phyloP scores from a whole-genome alignment of 2,329 filamentous ascomycete species.

The Pseudogymnoascus sp. region DNA sequence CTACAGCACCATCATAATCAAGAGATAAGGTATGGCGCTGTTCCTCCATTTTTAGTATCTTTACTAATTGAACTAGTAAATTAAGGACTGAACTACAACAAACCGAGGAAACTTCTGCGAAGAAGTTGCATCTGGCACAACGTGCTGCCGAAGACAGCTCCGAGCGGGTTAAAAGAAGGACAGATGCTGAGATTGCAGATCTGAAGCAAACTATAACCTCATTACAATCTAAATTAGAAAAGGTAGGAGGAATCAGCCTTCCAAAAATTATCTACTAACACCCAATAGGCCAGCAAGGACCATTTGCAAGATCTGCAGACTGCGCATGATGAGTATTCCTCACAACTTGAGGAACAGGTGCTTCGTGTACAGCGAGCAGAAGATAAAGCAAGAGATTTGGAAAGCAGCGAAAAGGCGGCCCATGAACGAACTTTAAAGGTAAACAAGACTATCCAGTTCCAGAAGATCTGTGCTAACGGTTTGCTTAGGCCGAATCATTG shows the following conservation, averaged over 20 bases:
- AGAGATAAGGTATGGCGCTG: constrained; percentile 44
- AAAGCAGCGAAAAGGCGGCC: constrained; percentile 22
- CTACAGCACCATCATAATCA: constrained; percentile 63
- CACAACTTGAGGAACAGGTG: constrained; percentile 29
- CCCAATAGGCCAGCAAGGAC: constrained; percentile 46
- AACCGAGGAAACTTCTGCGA: constrained; percentile 27
- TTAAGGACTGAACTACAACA: constrained; percentile 30
- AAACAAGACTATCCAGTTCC: constrained; percentile 11
- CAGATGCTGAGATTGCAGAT: constrained; percentile 56
- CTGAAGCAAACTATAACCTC: constrained; percentile 51
- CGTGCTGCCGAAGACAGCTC: constrained; percentile 42
- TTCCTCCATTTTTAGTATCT: background rate
- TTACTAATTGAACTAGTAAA: constrained; percentile 20
- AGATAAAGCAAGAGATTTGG: constrained; percentile 38
- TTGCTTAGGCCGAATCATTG: constrained; percentile 12
- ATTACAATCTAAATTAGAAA: constrained; percentile 54
- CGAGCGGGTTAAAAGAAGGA: constrained; percentile 39
- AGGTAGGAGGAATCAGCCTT: constrained; percentile 33
- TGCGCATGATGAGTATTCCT: constrained; percentile 41
- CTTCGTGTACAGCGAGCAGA: constrained; percentile 24
- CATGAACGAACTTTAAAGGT: constrained; percentile 28
- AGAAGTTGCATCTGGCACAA: constrained; percentile 28
- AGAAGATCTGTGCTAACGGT: constrained; percentile 12
- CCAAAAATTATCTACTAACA: constrained; percentile 17
- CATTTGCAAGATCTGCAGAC: constrained; percentile 52